These are phyloP conservation scores for Populus hybrid DNA, from an alignment of 441 rosid species.

Conservation along the genomic window DNA sequence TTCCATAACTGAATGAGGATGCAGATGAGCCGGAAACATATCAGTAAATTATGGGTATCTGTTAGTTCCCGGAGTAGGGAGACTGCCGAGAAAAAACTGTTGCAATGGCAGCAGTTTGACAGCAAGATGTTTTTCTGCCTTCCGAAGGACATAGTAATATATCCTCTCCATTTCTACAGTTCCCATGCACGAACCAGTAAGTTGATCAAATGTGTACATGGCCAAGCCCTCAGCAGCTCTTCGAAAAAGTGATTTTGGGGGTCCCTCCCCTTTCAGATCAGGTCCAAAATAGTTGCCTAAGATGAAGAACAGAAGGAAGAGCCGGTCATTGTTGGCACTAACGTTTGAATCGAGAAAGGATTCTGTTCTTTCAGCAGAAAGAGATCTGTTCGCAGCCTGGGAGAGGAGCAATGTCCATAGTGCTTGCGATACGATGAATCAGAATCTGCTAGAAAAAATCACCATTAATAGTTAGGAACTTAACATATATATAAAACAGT, in stretches of 20 bases:
- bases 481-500: not conserved
- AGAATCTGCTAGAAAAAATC: constrained; percentile 12
- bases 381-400: not conserved
- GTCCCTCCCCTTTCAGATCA: constrained; percentile 24
- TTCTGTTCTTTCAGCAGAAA: not conserved
- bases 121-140: constrained; percentile 30
- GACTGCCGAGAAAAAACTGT: constrained; percentile 24
- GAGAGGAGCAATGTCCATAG: constrained; percentile 6
- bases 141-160: constrained; percentile 31
- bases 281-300: constrained; percentile 47
- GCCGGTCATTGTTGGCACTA: constrained; percentile 20
- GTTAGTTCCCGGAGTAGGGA: constrained; percentile 8
- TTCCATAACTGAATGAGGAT: constrained; percentile 23
- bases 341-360: not conserved
- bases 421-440: not conserved
- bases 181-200: constrained; percentile 33
- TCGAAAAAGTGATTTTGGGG: constrained; percentile 35
- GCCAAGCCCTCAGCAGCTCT: constrained; percentile 28
- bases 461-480: not conserved
- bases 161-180: constrained; percentile 30
- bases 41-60: constrained; percentile 31
- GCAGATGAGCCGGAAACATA: constrained; percentile 32
- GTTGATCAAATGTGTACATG: constrained; percentile 22
- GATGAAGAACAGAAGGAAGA: constrained; percentile 41
- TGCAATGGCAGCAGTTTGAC: constrained; percentile 14